A percentile compares a stretch with the other conserved stretches of the same genome.
Conservation (phyloP, 1,139 yeast genomes). For the Debaryomyces subglobosus region DNA sequence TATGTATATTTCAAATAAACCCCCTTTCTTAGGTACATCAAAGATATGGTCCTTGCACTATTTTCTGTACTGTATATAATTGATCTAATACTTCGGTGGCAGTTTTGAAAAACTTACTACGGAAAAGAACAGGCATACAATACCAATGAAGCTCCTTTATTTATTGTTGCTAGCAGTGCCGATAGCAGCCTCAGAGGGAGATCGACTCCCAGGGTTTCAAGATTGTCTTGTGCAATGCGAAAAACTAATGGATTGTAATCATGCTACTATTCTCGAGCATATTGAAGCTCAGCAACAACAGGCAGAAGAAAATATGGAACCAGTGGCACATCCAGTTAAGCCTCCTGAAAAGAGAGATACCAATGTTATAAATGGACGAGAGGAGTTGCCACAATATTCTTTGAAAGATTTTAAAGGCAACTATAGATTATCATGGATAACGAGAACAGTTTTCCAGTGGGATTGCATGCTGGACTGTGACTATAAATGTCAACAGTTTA, state of each 20-base stretch:
- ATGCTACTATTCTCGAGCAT: slow-evolving; percentile 13
- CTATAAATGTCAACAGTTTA: slow-evolving; percentile 45
- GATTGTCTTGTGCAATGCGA: slow-evolving; percentile 25
- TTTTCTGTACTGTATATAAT: slow-evolving; percentile 1
- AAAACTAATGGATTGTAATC: slow-evolving; percentile 13
- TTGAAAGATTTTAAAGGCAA: slow-evolving; percentile 17
- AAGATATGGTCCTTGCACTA: background rate
- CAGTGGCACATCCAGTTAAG: background rate
- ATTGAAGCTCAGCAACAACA: slow-evolving; percentile 11
- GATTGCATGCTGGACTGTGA: slow-evolving; percentile 43
- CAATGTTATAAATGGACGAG: background rate
- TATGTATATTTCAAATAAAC: background rate
- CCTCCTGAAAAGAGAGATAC: slow-evolving; percentile 2
- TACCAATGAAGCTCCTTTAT: background rate
- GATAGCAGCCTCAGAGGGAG: slow-evolving; percentile 31
- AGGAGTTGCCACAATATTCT: slow-evolving; percentile 2
- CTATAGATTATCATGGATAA: slow-evolving; percentile 19
- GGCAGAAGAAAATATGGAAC: background rate
- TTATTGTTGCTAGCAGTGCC: slow-evolving; percentile 2
- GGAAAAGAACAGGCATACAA: background rate
- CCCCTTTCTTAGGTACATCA: background rate
- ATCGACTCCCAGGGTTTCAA: slow-evolving; percentile 29
- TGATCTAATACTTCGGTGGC: background rate
- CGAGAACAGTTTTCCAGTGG: slow-evolving; percentile 33
- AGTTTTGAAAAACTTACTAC: background rate